Evolutionary conservation across 768 basidiomycete species (phyloP).

Genomic region (Saitozyma podzolica): DNA sequence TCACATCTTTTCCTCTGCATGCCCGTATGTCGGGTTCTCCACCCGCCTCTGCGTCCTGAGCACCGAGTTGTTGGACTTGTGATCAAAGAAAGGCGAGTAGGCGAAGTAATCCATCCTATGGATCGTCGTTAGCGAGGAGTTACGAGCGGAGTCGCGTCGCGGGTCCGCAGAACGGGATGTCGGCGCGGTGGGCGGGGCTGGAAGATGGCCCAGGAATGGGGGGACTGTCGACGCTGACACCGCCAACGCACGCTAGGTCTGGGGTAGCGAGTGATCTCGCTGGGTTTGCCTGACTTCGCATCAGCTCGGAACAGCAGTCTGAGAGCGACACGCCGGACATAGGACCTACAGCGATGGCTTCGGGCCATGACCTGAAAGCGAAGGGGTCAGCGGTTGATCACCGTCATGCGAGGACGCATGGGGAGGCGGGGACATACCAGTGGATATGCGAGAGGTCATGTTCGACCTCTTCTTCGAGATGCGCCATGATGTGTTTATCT

Average conservation of each 20-base stretch:
- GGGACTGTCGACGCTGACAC: not conserved
- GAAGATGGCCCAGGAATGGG: too few relatives aligned
- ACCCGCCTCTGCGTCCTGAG: constrained; percentile 38
- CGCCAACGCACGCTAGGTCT: constrained; percentile 33
- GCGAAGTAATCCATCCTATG: constrained; percentile 47
- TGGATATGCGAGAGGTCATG: constrained; percentile 44
- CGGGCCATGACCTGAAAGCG: constrained; percentile 40
- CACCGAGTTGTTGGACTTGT: constrained; percentile 41
- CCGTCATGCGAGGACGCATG: not conserved
- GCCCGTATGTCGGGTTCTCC: constrained; percentile 35
- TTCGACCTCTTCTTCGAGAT: constrained; percentile 24
- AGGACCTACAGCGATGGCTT: constrained; percentile 37
- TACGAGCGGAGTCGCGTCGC: not conserved
- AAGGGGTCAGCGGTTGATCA: constrained; percentile 3
- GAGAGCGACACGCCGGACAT: not conserved
- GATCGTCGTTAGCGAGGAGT: constrained; percentile 2
- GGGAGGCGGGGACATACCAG: constrained; percentile 24
- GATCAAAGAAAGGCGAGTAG: constrained; percentile 47
- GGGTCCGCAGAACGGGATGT: too few relatives aligned
- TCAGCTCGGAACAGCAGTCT: not conserved
- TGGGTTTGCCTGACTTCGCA: constrained; percentile 33
- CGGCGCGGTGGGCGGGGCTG: not conserved
- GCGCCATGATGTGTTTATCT: constrained; percentile 6
- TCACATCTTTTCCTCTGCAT: constrained; percentile 42
- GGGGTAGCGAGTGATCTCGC: constrained; percentile 34